A percentile compares a stretch with the other conserved stretches of the same genome.
Conservation (phyloP, 2,329 filamentous ascomycete genomes). For the Xylariaceae sp. region DNA sequence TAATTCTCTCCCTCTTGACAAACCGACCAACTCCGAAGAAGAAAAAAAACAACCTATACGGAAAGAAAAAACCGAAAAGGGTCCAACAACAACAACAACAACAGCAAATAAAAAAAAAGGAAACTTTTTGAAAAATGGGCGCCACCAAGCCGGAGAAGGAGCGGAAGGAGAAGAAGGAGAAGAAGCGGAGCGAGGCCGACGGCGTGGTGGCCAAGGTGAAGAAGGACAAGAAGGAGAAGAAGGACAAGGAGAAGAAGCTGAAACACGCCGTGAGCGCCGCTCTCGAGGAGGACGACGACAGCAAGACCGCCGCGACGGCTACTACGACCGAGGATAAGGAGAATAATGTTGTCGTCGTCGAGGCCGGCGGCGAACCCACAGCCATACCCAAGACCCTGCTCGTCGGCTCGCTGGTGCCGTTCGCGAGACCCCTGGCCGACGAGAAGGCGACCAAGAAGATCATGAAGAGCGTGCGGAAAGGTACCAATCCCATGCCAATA, state of each 20-base stretch:
- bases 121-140: no score
- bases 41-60: constrained; percentile 1
- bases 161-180: constrained; percentile 51
- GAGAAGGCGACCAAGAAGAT: constrained; percentile 67
- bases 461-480: constrained; percentile 51
- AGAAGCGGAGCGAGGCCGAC: constrained; percentile 49
- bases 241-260: constrained; percentile 68
- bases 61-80: not conserved
- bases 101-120: no score
- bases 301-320: constrained; percentile 43
- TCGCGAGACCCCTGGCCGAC: constrained; percentile 74
- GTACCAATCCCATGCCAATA: constrained; percentile 30
- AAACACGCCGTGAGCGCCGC: constrained; percentile 52
- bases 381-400: constrained; percentile 41
- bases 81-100: not conserved
- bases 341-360: no score
- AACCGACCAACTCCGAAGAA: not conserved
- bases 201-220: constrained; percentile 53
- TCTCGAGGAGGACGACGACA: constrained; percentile 60
- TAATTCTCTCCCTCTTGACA: no score
- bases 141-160: constrained; percentile 33
- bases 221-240: constrained; percentile 60
- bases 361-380: no score
- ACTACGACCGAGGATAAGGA: constrained; percentile 41
- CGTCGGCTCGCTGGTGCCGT: constrained; percentile 66